These are phyloP conservation scores for Elsinoe ampelina DNA, from an alignment of 2,329 filamentous ascomycete genomes.

Conservation along the genomic window DNA sequence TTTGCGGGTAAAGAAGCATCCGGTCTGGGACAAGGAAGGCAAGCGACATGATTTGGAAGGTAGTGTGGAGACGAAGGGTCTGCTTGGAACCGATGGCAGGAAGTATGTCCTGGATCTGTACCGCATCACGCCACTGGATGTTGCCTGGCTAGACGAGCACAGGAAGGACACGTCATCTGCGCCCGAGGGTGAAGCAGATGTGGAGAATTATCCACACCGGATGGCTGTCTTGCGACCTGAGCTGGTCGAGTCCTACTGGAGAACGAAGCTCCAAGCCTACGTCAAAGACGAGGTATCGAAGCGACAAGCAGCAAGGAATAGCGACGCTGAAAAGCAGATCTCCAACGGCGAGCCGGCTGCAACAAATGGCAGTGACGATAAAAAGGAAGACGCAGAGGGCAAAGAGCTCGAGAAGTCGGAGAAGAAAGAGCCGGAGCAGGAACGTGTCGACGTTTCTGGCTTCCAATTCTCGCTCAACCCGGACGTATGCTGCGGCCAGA, in stretches of 20 bases:
- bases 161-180: slow-evolving; percentile 33
- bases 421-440: slow-evolving; percentile 38
- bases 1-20: slow-evolving; percentile 83
- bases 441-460: slow-evolving; percentile 73
- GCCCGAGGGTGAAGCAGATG: slow-evolving; percentile 32
- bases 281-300: slow-evolving; percentile 68
- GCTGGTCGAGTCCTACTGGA: slow-evolving; percentile 76
- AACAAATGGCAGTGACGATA: slow-evolving; percentile 14
- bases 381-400: slow-evolving; percentile 19
- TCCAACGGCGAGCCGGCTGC: slow-evolving; percentile 26
- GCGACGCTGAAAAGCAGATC: slow-evolving; percentile 23
- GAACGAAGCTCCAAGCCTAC: slow-evolving; percentile 80
- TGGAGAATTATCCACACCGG: slow-evolving; percentile 70
- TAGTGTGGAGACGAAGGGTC: slow-evolving; percentile 93
- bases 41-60: slow-evolving; percentile 85
- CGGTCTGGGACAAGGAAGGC: slow-evolving; percentile 95
- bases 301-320: slow-evolving; percentile 37
- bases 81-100: slow-evolving; percentile 91
- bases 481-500: slow-evolving; percentile 88
- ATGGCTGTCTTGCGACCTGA: slow-evolving; percentile 93
- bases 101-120: slow-evolving; percentile 98
- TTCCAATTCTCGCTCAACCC: slow-evolving; percentile 89
- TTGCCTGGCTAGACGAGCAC: slow-evolving; percentile 78
- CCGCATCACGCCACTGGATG: slow-evolving; percentile 83
- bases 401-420: slow-evolving; percentile 20